These are phyloP conservation scores for Talaromyces sp. DNA, from an alignment of 2,329 filamentous ascomycete species.

Conservation along the genomic window DNA sequence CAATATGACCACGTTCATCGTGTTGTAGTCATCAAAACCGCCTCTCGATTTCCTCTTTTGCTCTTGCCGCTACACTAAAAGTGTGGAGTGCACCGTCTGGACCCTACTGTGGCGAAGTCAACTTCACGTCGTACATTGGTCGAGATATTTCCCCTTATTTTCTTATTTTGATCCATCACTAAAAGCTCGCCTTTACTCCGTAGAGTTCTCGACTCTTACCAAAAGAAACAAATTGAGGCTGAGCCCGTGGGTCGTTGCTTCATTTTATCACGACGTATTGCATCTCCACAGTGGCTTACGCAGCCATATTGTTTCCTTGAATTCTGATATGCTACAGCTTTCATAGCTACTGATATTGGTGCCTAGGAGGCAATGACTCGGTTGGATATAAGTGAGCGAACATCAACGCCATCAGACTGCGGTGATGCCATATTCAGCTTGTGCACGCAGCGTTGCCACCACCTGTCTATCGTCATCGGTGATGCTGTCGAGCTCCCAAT, in stretches of 20 bases:
- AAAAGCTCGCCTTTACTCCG: not conserved
- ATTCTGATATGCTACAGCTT: not conserved
- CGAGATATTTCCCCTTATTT: not conserved
- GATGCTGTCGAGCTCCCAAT: not conserved
- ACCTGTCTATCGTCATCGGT: not conserved
- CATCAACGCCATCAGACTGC: not conserved
- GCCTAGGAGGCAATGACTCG: not conserved
- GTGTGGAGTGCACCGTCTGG: conserved; percentile 2
- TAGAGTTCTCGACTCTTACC: not conserved
- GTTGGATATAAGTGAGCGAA: not conserved
- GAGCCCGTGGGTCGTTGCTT: conserved; percentile 2
- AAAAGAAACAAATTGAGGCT: conserved; percentile 4
- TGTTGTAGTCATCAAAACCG: not conserved
- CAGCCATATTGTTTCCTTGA: conserved; percentile 7
- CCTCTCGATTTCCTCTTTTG: not conserved
- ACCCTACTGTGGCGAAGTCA: not conserved
- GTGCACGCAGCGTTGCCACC: not conserved
- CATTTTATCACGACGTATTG: not conserved
- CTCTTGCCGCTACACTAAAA: not conserved
- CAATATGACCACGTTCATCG: not conserved
- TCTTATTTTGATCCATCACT: not conserved
- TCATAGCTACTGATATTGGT: not conserved
- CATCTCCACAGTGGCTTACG: conserved; percentile 3
- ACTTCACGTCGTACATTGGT: not conserved
- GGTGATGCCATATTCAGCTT: not conserved